Base-by-base conservation (phyloP, 768 basidiomycete genomes). In the Mycena rosella region DNA sequence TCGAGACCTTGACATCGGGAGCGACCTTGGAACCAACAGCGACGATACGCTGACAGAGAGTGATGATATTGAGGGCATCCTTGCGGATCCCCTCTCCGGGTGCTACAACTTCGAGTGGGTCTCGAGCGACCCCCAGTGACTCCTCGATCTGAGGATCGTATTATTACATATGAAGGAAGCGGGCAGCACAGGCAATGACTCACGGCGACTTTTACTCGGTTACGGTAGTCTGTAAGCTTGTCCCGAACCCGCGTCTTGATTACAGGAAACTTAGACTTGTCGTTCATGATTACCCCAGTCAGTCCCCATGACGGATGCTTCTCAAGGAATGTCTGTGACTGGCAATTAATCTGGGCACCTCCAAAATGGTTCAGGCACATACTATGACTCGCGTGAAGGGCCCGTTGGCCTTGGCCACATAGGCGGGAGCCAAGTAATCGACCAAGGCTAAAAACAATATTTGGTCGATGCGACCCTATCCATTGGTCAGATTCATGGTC, bases 261-360 rank as follows among this genome's bases (percentile, higher is more conserved):
- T 18, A 62, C 49, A 18, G 6, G 20, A n/a, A 20, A 48, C 51
- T 53, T 62, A 22, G 49, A 24, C 22, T 53, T 52, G 60, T 62
- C 51, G 27, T n/a, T 18, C 29, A 18, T 52, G 17, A 52, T 27
- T 14, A n/a, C 36, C 2, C 7, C 5, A 3, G 60, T 52, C 15
- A 62, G 20, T 26, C 59, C 59, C 47, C 48, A 51, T 10, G 59
- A 51, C 24, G 47, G 59, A 29, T 49, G 47, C 14, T 62, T 62
- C n/a, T n/a, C 40, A 10, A 62, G 27, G 29, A 15, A 30, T 20
- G 5, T 26, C 60, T 51, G 38, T 14, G 44, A 5, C 17, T 27
- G 13, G 14, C 49, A 30, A 53, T 40, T 9, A 30, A n/a, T 24
- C n/a, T n/a, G n/a, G n/a, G n/a, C n/a, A n/a, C n/a, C n/a, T n/a